Base-by-base conservation (phyloP, 176 grass and related monocot species). In the Thinopyrum elongatum region DNA sequence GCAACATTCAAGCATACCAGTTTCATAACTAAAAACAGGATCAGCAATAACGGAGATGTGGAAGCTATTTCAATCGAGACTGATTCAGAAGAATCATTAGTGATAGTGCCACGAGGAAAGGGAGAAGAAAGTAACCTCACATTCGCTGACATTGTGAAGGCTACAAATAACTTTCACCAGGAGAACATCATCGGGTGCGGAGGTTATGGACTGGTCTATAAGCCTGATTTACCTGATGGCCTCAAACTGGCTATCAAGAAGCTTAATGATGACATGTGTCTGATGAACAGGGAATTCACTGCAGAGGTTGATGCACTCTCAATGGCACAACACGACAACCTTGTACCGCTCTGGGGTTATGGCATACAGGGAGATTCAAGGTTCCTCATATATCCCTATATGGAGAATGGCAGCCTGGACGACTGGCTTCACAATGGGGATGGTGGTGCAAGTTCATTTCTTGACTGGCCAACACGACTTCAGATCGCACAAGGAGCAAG, bases 341-440 rank as follows among this genome's bases (percentile, higher is more conserved):
- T 95, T 47, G 89, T 95, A 63, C 71, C 86, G 4, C 51, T 93
- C 11, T 90, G 82, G 85, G 94, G 94, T 36, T 95, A 93, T 26
- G 82, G 89, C 30, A 86, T 89, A 6, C 62, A 89, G 17, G 91
- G 86, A 75, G 42, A 83, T 21, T 81, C 87, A 77, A 89, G 84
- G 39, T 41, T 95, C 51, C 82, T 95, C 26, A 73, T 93, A 79
- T 95, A 89, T 85, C 91, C 92, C 6, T 97, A 83, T 62, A 94
- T 97, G 95, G 92, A 94, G 85, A 93, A 94, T 86, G 90, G 95
- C 15, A 94, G 95, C 65, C 65, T 97, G 70, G 92, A 94, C n/a
- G 92, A 94, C 55, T 94, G 90, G 95, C 88, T 97, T 73, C 95
- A 97, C 67, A 93, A 94, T 79, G 90, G 65, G 62, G 65, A 73